Evolutionary conservation across 371 early-diverging fungal genomes (phyloP), one percentile per base, ranked within the genome.

Genomic region (Chytridium lagenaria): DNA sequence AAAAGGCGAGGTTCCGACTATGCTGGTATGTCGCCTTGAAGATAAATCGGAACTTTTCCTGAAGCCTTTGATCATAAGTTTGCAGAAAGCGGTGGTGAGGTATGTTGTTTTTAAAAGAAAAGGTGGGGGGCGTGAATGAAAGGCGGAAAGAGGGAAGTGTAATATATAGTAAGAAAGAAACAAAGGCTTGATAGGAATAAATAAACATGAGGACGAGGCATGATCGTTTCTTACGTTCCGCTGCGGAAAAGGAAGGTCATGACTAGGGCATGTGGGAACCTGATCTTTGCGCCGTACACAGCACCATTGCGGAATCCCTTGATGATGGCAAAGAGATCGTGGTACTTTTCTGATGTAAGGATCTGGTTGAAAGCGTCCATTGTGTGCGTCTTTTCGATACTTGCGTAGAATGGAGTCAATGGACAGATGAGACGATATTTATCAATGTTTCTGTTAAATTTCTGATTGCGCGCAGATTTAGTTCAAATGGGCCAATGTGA

Each of bases 241-340:
- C 85, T 81, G 38, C 97, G 90, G 85, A 98, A 98, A 70, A 98
- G 85, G 73, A 97, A 85, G 30, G 98, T 94, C 98, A 98, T 98
- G 70, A 98, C 97, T 0, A 98, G 83, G 15, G 98, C 98, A 82
- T 98, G 98, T 31, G 98, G 98, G 74, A 98, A 97, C 52, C 98
- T 86, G 61, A 98, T 91, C 81, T 97, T 96, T 44, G 96, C 92
- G 50, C 98, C 84, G 77, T 98, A 98, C 10, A 98, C 97, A 57
- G 94, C 87, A 72, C 98, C 98, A 81, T 96, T 98, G 63, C 98
- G 91, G 75, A 94, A 92, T 7, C 81, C 97, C 82, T 98, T 98
- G 66, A 97, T 81, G 67, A 98, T 90, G 38, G 94, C 82, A 44
- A 98, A 85, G 0, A 93, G 30, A 74, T 94, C 93, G 79, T 93